Evolutionary conservation across 2,329 filamentous ascomycete genomes (phyloP).

Genomic region (Rhynchosporium graminicola): DNA sequence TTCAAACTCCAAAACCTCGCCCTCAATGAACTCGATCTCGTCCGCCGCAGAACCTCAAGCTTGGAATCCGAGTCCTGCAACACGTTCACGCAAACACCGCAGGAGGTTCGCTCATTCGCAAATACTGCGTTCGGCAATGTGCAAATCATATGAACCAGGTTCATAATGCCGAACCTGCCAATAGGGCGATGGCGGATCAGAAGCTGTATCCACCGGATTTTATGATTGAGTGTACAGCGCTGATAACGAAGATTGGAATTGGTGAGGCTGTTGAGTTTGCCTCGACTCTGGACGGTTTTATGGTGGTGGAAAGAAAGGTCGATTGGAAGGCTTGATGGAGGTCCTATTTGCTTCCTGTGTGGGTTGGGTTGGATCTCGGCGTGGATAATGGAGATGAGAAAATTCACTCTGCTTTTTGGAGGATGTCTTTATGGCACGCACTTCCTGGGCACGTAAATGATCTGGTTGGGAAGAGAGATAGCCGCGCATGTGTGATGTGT

Average conservation of each 20-base stretch:
- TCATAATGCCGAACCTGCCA: not conserved
- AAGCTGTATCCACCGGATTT: slow-evolving; percentile 3
- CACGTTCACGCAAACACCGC: not conserved
- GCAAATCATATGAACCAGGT: not conserved
- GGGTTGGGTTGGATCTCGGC: too few relatives aligned
- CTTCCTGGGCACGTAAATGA: too few relatives aligned
- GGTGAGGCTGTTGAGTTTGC: not conserved
- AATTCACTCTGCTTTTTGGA: too few relatives aligned
- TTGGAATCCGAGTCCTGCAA: not conserved
- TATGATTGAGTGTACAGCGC: slow-evolving; percentile 7
- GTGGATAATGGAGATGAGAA: too few relatives aligned
- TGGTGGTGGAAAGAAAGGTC: not conserved
- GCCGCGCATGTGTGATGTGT: too few relatives aligned
- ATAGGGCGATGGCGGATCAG: not conserved
- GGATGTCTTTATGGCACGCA: too few relatives aligned
- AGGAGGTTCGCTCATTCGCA: slow-evolving; percentile 1
- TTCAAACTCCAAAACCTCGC: slow-evolving; percentile 16
- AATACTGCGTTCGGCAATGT: slow-evolving; percentile 2
- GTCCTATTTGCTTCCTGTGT: too few relatives aligned
- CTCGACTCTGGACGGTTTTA: not conserved
- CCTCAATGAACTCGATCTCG: slow-evolving; percentile 8
- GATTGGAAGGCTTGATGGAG: not conserved
- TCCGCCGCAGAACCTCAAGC: not conserved
- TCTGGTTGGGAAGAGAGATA: too few relatives aligned
- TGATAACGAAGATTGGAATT: not conserved